A percentile compares a stretch with the other conserved stretches of the same genome.
These are phyloP conservation scores for Mortierella sp. DNA, from an alignment of 371 early-diverging fungal genomes.

Conservation along the genomic window DNA sequence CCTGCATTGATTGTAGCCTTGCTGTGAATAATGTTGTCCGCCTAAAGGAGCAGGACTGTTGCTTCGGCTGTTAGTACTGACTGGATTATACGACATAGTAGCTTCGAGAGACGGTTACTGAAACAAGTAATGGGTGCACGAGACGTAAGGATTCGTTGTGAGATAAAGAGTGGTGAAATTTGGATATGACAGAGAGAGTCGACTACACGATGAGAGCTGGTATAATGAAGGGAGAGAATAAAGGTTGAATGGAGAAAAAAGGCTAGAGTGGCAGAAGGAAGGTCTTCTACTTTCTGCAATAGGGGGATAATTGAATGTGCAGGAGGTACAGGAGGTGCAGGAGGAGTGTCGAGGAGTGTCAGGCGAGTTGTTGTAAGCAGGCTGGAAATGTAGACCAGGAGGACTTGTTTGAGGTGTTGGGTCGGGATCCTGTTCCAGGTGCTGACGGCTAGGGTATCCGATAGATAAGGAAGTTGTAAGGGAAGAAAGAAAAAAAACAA, in stretches of 20 bases:
- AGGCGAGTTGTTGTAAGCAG: background rate
- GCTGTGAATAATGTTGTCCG: constrained; percentile 5
- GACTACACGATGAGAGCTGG: background rate
- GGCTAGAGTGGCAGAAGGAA: background rate
- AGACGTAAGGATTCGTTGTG: background rate
- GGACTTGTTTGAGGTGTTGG: background rate
- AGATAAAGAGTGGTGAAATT: too few relatives aligned
- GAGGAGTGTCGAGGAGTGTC: background rate
- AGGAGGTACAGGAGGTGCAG: background rate
- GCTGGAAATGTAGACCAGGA: background rate
- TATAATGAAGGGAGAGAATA: background rate
- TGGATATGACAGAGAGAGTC: constrained; percentile 1
- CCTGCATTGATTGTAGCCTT: constrained; percentile 9
- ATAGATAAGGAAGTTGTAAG: background rate
- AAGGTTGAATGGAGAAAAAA: background rate
- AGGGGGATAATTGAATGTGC: background rate
- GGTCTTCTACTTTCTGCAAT: constrained; percentile 7
- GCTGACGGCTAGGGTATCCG: background rate
- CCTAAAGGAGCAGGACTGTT: constrained; percentile 7
- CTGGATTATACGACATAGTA: constrained; percentile 15
- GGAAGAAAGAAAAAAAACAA: background rate
- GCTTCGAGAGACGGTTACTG: background rate
- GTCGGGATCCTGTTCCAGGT: background rate
- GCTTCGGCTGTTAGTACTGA: constrained; percentile 12
- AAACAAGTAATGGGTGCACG: background rate